Conservation (phyloP, 2,329 filamentous ascomycete species). For the Thielaviopsis punctulata region DNA sequence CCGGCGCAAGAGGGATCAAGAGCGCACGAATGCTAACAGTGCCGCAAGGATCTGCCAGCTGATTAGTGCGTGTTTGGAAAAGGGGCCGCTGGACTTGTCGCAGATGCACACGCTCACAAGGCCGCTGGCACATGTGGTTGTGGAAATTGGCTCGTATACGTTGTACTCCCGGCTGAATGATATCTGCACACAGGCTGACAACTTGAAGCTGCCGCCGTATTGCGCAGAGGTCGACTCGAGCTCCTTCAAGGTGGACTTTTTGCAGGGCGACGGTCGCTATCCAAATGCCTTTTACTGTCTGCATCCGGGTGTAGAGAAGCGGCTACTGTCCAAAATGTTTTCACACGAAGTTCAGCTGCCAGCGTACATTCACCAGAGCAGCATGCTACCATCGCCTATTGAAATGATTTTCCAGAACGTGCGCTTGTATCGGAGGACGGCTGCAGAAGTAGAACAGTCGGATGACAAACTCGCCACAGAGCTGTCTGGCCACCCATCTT, state of each 20-base stretch:
- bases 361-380: not conserved
- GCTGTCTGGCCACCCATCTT: no score
- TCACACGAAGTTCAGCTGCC: not conserved
- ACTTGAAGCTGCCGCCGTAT: not conserved
- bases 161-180: not conserved
- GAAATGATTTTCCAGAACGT: no score
- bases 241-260: not conserved
- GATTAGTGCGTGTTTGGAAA: not conserved
- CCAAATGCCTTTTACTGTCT: not conserved
- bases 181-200: not conserved
- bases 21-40: not conserved
- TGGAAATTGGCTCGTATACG: not conserved
- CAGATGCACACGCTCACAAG: not conserved
- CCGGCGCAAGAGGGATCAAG: no score
- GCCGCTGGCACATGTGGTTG: not conserved
- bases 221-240: not conserved
- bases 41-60: not conserved
- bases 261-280: not conserved
- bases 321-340: not conserved
- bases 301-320: not conserved
- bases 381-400: no score
- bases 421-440: no score
- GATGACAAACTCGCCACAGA: no score
- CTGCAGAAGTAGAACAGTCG: no score
- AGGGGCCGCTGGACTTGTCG: not conserved